Conservation (phyloP, 2,329 filamentous ascomycete genomes). For the Arthroderma sp. region DNA sequence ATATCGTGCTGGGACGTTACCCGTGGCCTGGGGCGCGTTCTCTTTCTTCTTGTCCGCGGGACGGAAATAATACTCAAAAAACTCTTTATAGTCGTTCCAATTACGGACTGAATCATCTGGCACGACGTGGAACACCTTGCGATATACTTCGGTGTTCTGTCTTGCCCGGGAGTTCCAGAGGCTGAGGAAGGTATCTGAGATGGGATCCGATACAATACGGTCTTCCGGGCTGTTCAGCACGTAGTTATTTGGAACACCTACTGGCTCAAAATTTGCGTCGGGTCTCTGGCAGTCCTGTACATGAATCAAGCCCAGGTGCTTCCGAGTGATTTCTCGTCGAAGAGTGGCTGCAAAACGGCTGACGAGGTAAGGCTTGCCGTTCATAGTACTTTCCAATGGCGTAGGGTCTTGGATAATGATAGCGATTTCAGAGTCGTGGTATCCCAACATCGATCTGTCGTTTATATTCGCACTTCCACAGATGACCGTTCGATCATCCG, state of each 20-base stretch:
- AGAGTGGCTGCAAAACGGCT: constrained; percentile 66
- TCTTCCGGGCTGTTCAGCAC: constrained; percentile 40
- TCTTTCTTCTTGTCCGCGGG: constrained; percentile 33
- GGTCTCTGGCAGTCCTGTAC: constrained; percentile 55
- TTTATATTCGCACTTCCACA: constrained; percentile 64
- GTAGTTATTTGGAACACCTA: constrained; percentile 42
- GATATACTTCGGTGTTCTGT: constrained; percentile 48
- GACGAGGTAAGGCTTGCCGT: constrained; percentile 57
- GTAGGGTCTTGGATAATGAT: constrained; percentile 71
- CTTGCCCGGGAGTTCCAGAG: constrained; percentile 46
- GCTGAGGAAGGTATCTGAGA: constrained; percentile 42
- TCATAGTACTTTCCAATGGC: constrained; percentile 58
- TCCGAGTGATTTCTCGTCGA: constrained; percentile 74
- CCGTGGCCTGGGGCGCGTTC: constrained; percentile 11
- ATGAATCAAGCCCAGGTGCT: constrained; percentile 71
- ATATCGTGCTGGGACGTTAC: constrained; percentile 42
- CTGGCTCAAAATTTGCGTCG: constrained; percentile 44
- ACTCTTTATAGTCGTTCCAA: constrained; percentile 51
- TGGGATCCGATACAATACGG: constrained; percentile 42
- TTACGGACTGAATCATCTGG: constrained; percentile 45
- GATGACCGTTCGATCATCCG: constrained; percentile 68
- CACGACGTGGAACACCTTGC: constrained; percentile 49
- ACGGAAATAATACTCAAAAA: constrained; percentile 48
- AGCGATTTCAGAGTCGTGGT: constrained; percentile 81
- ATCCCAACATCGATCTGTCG: constrained; percentile 63